Base-by-base conservation (phyloP, 257 asterid genomes). In the Nicotiana undulata region DNA sequence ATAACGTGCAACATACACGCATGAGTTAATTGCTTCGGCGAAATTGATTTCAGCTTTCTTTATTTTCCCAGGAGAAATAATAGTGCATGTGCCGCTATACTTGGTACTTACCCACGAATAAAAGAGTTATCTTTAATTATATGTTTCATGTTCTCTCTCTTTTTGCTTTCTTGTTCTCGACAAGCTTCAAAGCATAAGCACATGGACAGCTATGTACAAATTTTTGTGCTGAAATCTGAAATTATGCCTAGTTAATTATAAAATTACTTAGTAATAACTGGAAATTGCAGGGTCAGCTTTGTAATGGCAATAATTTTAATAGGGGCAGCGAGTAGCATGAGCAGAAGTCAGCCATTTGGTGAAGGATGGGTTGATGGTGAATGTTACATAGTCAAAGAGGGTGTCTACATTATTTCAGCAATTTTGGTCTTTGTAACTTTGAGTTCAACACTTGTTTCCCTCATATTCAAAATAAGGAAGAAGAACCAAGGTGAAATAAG, bases 291-390 rank as follows among this genome's bases (percentile, higher is more conserved):
- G 81, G 34, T 59, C 10, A 59, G 81, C 58, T 77, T 77, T 77
- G 58, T 53, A 49, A 61, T 59, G 31, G 58, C 72, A 59, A 44
- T 26, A 34, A 77, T 77, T 0, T 59, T 77, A 1, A 31, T 77
- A 77, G 81, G 81, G 11, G 28, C 24, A 12, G 31, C 70, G 17
- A 58, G 51, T n/a, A 77, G 58, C 81, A 77, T 77, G 81, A 77
- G 20, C 72, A 77, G 44, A 20, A 59, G 26, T 26, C 72, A 77
- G n/a, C 6, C 55, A 11, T 13, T 55, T 1, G 81, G 81, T 32
- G 72, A 77, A 77, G 81, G 81, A 63, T 77, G 81, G 81, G 18
- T 59, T 12, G 72, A 77, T 77, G 70, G 81, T 55, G 81, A 77
- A 16, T 77, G 81, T 77, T 77, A 77, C 56, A 58, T 77, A 12